Conservation (phyloP, 495 filamentous ascomycete species). For the Peziza echinospora region DNA sequence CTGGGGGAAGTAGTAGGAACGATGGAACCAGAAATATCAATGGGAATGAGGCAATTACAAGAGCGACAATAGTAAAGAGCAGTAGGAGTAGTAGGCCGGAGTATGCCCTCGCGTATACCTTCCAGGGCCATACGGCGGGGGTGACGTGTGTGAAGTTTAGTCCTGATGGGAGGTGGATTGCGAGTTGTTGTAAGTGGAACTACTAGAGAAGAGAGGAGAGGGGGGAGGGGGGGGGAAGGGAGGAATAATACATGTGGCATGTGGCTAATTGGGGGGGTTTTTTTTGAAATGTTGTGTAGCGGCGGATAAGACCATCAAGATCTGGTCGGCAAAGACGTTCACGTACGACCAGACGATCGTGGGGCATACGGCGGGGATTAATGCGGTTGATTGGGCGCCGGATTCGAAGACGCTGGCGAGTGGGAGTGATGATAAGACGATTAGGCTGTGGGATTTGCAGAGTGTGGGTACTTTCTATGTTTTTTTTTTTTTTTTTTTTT, state of each 20-base stretch:
- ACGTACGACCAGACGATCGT: conserved; percentile 67
- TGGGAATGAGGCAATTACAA: too few species aligned
- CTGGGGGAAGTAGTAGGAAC: too few species aligned
- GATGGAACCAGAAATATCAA: too few species aligned
- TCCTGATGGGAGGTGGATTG: conserved; percentile 72
- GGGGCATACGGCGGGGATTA: conserved; percentile 80
- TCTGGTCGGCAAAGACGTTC: conserved; percentile 69
- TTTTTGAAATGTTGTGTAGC: conserved; percentile 24
- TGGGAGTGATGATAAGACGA: conserved; percentile 88
- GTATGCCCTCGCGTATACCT: conserved; percentile 30
- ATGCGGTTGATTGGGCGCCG: conserved; percentile 74
- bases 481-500: conserved; percentile 1
- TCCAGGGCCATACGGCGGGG: conserved; percentile 54
- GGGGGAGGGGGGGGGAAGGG: background rate
- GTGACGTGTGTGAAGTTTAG: conserved; percentile 80
- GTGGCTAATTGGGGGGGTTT: background rate
- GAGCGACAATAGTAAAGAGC: too few species aligned
- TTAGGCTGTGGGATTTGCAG: conserved; percentile 71
- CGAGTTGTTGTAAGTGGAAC: conserved; percentile 45
- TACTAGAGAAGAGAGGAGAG: background rate
- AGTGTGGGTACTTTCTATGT: conserved; percentile 32
- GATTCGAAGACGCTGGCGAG: conserved; percentile 70
- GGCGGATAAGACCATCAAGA: conserved; percentile 68
- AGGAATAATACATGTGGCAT: too few species aligned
- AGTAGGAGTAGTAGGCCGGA: too few species aligned